phyloP scores from a whole-genome alignment of 2,329 filamentous ascomycete species.

The Hymenoscyphus infarciens region DNA sequence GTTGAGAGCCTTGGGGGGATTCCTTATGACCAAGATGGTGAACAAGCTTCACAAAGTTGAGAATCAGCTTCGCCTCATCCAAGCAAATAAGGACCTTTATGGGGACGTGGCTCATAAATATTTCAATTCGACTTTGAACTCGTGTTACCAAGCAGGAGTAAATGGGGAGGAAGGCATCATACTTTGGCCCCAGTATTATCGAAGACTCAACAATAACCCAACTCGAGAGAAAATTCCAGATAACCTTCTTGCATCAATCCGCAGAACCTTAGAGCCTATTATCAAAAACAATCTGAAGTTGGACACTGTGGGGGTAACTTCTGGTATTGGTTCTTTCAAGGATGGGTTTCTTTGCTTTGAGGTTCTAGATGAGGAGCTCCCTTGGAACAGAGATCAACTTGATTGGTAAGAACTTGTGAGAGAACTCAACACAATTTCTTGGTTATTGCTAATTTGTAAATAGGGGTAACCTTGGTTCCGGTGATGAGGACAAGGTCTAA shows the following conservation, averaged over 20 bases:
- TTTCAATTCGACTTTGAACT: not conserved
- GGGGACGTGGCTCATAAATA: not conserved
- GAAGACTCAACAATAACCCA: not conserved
- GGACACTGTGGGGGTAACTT: not conserved
- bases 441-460: not conserved
- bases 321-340: constrained; percentile 5
- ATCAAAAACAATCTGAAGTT: constrained; percentile 8
- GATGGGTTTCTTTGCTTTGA: constrained; percentile 10
- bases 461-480: too few relatives aligned
- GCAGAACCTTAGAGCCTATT: constrained; percentile 3
- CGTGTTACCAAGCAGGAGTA: not conserved
- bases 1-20: not conserved
- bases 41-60: not conserved
- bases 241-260: not conserved
- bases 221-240: not conserved
- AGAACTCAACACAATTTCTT: not conserved
- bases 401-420: constrained; percentile 10
- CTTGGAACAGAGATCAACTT: constrained; percentile 7
- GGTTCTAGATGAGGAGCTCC: constrained; percentile 4
- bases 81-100: constrained; percentile 3
- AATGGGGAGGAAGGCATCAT: not conserved
- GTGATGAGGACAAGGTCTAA: too few relatives aligned
- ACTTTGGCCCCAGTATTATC: constrained; percentile 3
- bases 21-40: not conserved
- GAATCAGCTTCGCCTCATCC: not conserved